Base-by-base conservation (phyloP, 2,329 filamentous ascomycete genomes). In the Aspergillus novoparasiticus region DNA sequence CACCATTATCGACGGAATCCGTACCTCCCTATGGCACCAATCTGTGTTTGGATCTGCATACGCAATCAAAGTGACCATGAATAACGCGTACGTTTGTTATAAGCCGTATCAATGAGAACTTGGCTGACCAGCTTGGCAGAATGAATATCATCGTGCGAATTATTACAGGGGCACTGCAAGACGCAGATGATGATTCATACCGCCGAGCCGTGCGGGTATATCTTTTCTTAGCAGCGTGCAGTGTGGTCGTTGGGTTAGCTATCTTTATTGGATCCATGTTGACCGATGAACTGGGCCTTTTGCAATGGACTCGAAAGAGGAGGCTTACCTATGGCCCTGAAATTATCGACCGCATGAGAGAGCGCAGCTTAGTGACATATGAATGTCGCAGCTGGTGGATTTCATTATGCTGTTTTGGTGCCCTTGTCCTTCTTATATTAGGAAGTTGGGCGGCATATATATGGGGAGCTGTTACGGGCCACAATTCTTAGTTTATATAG, bases 111-210 rank as follows among this genome's bases (percentile, higher is more conserved):
- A 16, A 43, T 6, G 6, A 41, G 9, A 16, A 53, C 64, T 32
- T 58, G 60, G 26, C 57, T 55, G 12, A 55, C 34, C n/a, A 51
- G 12, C 0, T 14, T 32, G 6, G 43, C 71, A 83, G 82, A 34
- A 88, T 88, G 84, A 87, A 80, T 63, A 87, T 89, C 63, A 85
- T 89, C 58, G 78, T 89, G 1, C 79, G 85, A 0, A 82, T 89
- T 50, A 76, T 87, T 23, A 83, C 85, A 0, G 86, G 86, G 1
- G 83, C 83, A 0, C 81, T 89, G 0, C 87, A 89, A 66, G 87
- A 89, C 60, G 77, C 77, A 4, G 85, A 87, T 58, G 69, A 85
- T 58, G 80, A 87, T 64, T 84, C 81, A 0, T 89, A 89, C 65
- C 76, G 83, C 55, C 80, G 81, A 1, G 86, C 87, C 0, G 81